Base-by-base conservation (phyloP, 352 stramenopile species). In the Globisporangium ultimum region DNA sequence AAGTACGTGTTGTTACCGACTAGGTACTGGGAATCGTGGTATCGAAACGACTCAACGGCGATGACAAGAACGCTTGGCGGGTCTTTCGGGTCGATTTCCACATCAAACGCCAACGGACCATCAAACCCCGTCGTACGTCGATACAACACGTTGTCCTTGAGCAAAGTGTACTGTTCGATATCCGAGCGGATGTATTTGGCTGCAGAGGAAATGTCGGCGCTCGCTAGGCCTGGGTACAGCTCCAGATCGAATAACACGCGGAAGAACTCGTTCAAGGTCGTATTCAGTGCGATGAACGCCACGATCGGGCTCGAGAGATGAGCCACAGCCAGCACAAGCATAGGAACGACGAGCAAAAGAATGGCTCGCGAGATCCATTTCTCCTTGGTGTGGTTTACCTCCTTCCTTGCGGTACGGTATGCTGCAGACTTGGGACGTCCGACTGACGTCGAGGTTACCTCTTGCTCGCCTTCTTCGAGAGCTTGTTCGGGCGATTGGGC, bases 21-120 rank as follows among this genome's bases (percentile, higher is more conserved):
- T 1, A 86, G 62, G 21, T 81, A 84, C 28, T 72, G 64, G 9
- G 75, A 88, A 47, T 88, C 78, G 28, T 71, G 68, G 46, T 72
- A 78, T 3, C 78, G 65, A 43, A 86, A 84, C 11, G 78, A 88
- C 41, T 86, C 78, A 3, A 88, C 64, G 11, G 64, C 70, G 32
- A 88, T 53, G 11, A 88, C 56, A 0, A 88, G 13, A 10, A 86
- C 78, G 41, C 86, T 88, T 0, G 78, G 78, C 6, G 59, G 71
- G 40, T 82, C 60, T 0, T 57, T 53, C 1, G 61, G 22, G 20
- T 74, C 48, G 1, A 87, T 61, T 0, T 48, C 57, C 15, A 87
- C 74, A 48, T 84, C 55, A 46, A 87, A 84, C 3, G 70, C 64
- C 10, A 74, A 45, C 1, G 69, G 48, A 8, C 74, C 77, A 2